Base-by-base conservation (phyloP, 331 rosid genomes). In the Spiraea crenata region DNA sequence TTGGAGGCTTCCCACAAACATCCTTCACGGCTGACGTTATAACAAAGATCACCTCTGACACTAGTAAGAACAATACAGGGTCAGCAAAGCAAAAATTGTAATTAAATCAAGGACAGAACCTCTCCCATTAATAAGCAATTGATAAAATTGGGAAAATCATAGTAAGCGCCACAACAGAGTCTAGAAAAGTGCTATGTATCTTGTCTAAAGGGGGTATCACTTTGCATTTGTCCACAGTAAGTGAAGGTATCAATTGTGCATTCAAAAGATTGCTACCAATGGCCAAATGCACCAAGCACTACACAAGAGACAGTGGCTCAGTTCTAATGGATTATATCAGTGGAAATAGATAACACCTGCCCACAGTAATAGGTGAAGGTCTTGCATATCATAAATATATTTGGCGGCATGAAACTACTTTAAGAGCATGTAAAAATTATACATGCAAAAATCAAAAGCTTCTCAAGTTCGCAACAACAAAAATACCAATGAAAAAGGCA, bases 1-100 rank as follows among this genome's bases (percentile, higher is more conserved):
- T 83, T 40, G 99, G 97, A 69, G 90, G 87, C 81, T 89, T 93
- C 63, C 92, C 95, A 55, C 97, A 89, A 35, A 88, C 88, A 78
- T 93, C 97, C 91, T 91, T 93, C 80, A 93, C 88, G n/a, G 92
- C 88, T 5, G 97, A 89, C 67, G 95, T 93, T 76, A 93, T 81
- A n/a, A 88, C 96, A 63, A 85, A 83, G 75, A 93, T 87, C 73
- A 89, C 99, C 80, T 93, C 99, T 10, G 96, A 85, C 89, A 93
- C 99, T 93, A 70, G 63, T 69, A 59, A 59, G 57, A 76, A 69
- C 57, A 76, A 39, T 52, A 41, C 57, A 60, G 25, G 16, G 65
- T 38, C 17, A 54, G 59, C 4, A 31, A 65, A 65, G 59, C 16
- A 67, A 65, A 47, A 77, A 16, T 16, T 31, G 65, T 6, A 72